Base-by-base conservation (phyloP, 768 basidiomycete species). In the Suillus tomentosus region DNA sequence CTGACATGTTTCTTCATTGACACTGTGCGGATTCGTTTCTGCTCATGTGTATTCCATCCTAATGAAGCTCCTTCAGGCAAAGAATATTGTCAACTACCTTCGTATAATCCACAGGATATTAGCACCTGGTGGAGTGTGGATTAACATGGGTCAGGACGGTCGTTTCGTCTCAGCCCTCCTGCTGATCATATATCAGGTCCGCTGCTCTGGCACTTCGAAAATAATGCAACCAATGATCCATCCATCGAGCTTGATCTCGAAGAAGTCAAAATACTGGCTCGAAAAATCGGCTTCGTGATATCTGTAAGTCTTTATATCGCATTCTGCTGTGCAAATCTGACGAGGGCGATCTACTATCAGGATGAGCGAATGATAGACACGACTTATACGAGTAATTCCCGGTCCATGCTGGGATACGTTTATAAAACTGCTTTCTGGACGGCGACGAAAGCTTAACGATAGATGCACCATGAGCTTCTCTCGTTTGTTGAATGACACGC, bases 1-100 rank as follows among this genome's bases (percentile, higher is more conserved):
- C 75, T 97, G 67, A 98, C 95, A 1, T 98, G 95, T 73, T 99
- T 98, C 83, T 99, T 98, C 80, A 89, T 99, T 58, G 96, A 99
- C 72, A 97, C 95, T 4, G 95, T 94, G 68, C 66, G 84, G 70
- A 1, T 8, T 39, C 39, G 10, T 51, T 61, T 17, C 9, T 50
- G 45, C 6, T 60, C 27, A n/a, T 19, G 17, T 17, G 22, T 31
- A 42, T 31, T 15, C 13, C 57, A 31, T n/a, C 8, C 11, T 39
- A 58, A 47, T 27, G 34, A 40, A 36, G 19, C 27, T 43, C 36
- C 55, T 59, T 31, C 56, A 95, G 92, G 94, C 95, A 1, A 91
- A 95, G 71, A 96, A 98, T 72, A 87, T 98, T 40, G 85, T 96
- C 19, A 91, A 91, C 64, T 98, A 96, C 72, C 83, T 98, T 15